These are phyloP conservation scores for Microdochium bolleyi DNA, from an alignment of 2,329 filamentous ascomycete species.

Conservation along the genomic window DNA sequence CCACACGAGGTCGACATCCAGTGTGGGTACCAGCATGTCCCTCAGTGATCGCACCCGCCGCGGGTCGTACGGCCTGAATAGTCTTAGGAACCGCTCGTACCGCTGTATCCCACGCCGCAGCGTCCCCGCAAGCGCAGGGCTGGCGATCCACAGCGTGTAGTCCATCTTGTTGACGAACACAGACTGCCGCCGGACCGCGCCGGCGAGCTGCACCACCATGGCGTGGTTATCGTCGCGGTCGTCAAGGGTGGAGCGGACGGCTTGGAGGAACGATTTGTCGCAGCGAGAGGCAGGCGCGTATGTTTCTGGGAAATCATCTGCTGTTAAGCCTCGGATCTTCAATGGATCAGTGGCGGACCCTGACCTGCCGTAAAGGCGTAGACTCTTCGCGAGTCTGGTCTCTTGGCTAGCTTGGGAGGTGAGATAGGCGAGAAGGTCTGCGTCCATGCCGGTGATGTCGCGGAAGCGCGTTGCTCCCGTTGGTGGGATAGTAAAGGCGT, in stretches of 20 bases:
- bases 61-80: constrained; percentile 19
- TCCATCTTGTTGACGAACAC: constrained; percentile 32
- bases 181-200: constrained; percentile 26
- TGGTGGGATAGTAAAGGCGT: not conserved
- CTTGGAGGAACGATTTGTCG: not conserved
- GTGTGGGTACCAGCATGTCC: constrained; percentile 26
- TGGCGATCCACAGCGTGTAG: constrained; percentile 26
- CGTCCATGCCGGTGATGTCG: not conserved
- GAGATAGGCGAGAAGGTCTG: not conserved
- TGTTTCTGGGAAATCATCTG: not conserved
- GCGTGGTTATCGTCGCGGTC: not conserved
- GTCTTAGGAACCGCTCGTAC: constrained; percentile 27
- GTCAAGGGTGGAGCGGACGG: not conserved
- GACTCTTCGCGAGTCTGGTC: not conserved
- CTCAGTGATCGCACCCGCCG: not conserved
- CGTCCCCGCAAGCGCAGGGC: constrained; percentile 23
- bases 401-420: not conserved
- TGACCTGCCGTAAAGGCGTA: not conserved
- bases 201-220: constrained; percentile 12
- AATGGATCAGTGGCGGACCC: not conserved
- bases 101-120: constrained; percentile 23
- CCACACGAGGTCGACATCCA: constrained; percentile 34
- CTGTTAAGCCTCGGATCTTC: not conserved
- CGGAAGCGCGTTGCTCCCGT: not conserved
- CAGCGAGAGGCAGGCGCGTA: not conserved